phyloP scores from a whole-genome alignment of 441 rosid species.

The Macaranga tanarius region DNA sequence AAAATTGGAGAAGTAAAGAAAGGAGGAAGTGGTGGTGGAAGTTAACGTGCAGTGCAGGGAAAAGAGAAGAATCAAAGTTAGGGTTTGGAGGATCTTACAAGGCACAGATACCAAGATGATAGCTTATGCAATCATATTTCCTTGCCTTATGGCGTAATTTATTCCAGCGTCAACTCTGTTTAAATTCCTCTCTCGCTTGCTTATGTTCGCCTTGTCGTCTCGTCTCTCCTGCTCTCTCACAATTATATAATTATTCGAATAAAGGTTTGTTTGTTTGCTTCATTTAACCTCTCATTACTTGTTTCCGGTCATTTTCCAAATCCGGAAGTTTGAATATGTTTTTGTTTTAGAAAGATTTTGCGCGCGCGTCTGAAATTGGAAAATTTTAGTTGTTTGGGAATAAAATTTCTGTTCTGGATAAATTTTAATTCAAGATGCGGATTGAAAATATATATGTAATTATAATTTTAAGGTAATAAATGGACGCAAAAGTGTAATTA shows the following conservation, averaged over 20 bases:
- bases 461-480: background rate
- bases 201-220: background rate
- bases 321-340: background rate
- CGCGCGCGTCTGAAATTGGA: constrained; percentile 17
- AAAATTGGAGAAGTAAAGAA: constrained; percentile 1
- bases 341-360: background rate
- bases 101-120: constrained; percentile 54
- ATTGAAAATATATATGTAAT: background rate
- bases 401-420: too few relatives aligned
- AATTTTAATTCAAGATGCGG: constrained; percentile 25
- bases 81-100: constrained; percentile 44
- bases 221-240: constrained; percentile 13
- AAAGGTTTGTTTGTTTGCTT: constrained; percentile 22
- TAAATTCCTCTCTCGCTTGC: constrained; percentile 29
- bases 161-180: constrained; percentile 39
- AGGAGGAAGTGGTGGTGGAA: constrained; percentile 24
- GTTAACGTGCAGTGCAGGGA: constrained; percentile 67
- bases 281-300: background rate
- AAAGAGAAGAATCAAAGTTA: constrained; percentile 39
- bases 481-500: constrained; percentile 2
- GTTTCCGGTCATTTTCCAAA: background rate
- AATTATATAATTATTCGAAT: background rate
- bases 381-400: constrained; percentile 12
- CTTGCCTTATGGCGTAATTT: constrained; percentile 69
- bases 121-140: constrained; percentile 44